Evolutionary conservation across 108 stramenopile species (phyloP).

Genomic region (Stephanodiscus triporus): DNA sequence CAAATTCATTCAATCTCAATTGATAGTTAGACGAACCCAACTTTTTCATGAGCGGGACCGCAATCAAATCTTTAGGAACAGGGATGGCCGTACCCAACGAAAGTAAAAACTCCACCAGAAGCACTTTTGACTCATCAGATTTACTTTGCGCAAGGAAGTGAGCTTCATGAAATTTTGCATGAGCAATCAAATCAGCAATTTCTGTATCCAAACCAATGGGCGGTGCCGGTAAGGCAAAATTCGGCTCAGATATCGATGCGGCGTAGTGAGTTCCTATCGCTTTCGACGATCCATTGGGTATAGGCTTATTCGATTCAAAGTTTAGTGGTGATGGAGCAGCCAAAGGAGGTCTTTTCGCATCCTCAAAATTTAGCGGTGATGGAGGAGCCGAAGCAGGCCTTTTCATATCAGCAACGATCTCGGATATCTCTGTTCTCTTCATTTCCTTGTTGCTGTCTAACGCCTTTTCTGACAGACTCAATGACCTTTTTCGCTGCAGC

Average conservation of each 20-base stretch:
- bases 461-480: conserved; percentile 18
- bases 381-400: conserved; percentile 20
- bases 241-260: conserved; percentile 1
- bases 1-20: conserved; percentile 16
- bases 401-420: conserved; percentile 1
- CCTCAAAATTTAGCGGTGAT: conserved; percentile 8
- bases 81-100: conserved; percentile 69
- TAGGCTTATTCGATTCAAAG: neutral
- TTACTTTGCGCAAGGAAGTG: conserved; percentile 10
- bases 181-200: conserved; percentile 26
- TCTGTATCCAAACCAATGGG: conserved; percentile 25
- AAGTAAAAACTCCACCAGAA: conserved; percentile 44
- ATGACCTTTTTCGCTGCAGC: conserved; percentile 22
- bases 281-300: conserved; percentile 1
- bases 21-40: conserved; percentile 47
- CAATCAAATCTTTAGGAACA: conserved; percentile 64
- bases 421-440: neutral
- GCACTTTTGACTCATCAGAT: conserved; percentile 3
- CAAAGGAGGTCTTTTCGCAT: neutral
- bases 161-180: conserved; percentile 40
- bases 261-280: neutral
- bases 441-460: neutral
- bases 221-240: conserved; percentile 33
- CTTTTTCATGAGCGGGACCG: conserved; percentile 52
- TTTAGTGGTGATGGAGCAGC: conserved; percentile 16